phyloP scores from a whole-genome alignment of 805 yeast species.

The Suhomyces pyralidae region DNA sequence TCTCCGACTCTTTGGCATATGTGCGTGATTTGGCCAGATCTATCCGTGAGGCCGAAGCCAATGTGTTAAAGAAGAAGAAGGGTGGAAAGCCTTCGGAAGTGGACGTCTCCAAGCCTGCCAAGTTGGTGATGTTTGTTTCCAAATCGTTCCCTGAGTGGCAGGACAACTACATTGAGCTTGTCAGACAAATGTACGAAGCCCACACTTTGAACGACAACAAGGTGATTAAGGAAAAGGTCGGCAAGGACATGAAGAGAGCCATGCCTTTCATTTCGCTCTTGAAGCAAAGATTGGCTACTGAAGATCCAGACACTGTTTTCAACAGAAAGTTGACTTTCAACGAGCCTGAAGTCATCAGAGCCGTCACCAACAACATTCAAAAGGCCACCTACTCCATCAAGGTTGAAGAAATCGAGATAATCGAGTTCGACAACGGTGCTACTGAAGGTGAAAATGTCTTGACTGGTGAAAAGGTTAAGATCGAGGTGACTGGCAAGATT shows the following conservation, averaged over 20 bases:
- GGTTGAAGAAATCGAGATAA: conserved; percentile 56
- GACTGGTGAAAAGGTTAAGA: conserved; percentile 67
- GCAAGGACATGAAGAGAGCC: conserved; percentile 93
- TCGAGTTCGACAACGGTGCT: conserved; percentile 63
- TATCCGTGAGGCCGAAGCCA: conserved; percentile 91
- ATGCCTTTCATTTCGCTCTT: conserved; percentile 93
- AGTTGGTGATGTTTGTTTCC: conserved; percentile 69
- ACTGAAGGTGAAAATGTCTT: conserved; percentile 60
- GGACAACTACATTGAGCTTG: conserved; percentile 59
- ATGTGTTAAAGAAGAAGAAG: conserved; percentile 76
- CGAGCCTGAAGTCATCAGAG: conserved; percentile 65
- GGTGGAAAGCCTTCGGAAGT: conserved; percentile 73
- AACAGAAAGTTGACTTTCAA: conserved; percentile 83
- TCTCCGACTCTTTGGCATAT: conserved; percentile 70
- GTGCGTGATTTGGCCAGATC: conserved; percentile 75
- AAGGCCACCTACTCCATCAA: conserved; percentile 58
- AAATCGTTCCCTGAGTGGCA: conserved; percentile 77
- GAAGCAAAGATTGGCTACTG: conserved; percentile 73
- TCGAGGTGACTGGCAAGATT: conserved; percentile 63
- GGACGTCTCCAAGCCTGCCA: conserved; percentile 71
- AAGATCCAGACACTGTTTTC: conserved; percentile 75
- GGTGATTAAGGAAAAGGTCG: conserved; percentile 61
- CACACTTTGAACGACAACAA: conserved; percentile 64
- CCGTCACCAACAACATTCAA: conserved; percentile 53
- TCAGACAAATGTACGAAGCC: conserved; percentile 67